Conservation (phyloP, 495 filamentous ascomycete genomes). For the Tuber microsphaerosporum region DNA sequence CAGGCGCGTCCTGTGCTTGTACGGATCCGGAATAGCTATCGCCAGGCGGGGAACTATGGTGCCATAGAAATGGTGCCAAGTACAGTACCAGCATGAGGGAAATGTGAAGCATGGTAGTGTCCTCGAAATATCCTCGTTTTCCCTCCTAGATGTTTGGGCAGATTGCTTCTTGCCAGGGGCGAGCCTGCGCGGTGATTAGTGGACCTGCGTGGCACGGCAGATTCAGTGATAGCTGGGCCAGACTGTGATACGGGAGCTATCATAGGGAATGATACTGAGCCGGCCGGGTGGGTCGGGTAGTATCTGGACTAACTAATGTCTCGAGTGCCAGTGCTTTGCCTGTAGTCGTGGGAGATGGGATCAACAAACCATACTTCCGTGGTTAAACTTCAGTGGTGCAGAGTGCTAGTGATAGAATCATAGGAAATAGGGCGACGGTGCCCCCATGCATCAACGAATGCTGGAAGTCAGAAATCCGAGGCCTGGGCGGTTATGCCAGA, state of each 20-base stretch:
- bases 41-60: background rate
- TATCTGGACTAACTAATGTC: background rate
- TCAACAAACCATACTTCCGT: background rate
- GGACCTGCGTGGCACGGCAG: background rate
- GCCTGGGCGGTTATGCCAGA: no score
- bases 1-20: background rate
- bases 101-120: background rate
- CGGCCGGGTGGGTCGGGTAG: background rate
- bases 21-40: background rate
- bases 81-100: background rate
- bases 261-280: background rate
- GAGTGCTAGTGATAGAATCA: background rate
- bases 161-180: no score
- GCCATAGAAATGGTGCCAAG: background rate
- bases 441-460: no score
- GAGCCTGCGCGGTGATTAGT: background rate
- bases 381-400: background rate
- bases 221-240: background rate
- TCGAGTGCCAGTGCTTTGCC: background rate
- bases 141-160: no score
- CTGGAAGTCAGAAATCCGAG: no score
- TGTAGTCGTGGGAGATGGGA: background rate
- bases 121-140: no score
- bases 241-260: background rate
- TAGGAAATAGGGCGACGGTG: background rate